A percentile compares a stretch with the other conserved stretches of the same genome.
Conservation (phyloP, 1,139 yeast species). For the Schwanniomyces etchellsii region DNA sequence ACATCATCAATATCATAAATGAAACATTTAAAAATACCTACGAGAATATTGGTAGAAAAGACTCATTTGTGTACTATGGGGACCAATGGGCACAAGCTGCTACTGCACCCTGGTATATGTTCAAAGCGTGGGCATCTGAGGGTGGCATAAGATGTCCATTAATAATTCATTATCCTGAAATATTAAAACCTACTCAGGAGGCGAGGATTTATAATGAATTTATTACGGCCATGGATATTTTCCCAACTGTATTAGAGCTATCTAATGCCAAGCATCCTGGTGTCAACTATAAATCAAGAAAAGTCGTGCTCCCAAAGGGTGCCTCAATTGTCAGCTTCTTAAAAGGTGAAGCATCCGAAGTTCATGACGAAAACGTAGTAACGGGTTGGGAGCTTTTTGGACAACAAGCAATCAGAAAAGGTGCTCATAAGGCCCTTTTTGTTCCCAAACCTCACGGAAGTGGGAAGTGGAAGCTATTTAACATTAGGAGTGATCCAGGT, state of each 20-base stretch:
- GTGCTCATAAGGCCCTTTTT: conserved; percentile 42
- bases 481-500: conserved; percentile 41
- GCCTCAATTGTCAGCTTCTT: conserved; percentile 34
- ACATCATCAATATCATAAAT: conserved; percentile 20
- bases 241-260: conserved; percentile 47
- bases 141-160: conserved; percentile 55
- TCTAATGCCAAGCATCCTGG: conserved; percentile 45
- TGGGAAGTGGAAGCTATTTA: conserved; percentile 45
- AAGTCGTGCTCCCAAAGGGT: conserved; percentile 36
- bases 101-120: conserved; percentile 50
- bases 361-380: conserved; percentile 41
- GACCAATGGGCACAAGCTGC: conserved; percentile 65
- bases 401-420: conserved; percentile 50
- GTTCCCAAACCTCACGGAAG: conserved; percentile 47
- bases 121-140: conserved; percentile 47
- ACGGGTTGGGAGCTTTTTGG: conserved; percentile 59
- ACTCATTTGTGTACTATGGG: conserved; percentile 48
- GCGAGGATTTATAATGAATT: conserved; percentile 33
- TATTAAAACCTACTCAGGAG: conserved; percentile 10
- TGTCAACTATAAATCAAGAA: conserved; percentile 26
- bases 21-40: conserved; percentile 35
- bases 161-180: conserved; percentile 35
- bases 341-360: conserved; percentile 15
- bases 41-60: conserved; percentile 43
- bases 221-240: conserved; percentile 52